Evolutionary conservation across 2,329 filamentous ascomycete genomes (phyloP).

Genomic region (Penicillium sp.): DNA sequence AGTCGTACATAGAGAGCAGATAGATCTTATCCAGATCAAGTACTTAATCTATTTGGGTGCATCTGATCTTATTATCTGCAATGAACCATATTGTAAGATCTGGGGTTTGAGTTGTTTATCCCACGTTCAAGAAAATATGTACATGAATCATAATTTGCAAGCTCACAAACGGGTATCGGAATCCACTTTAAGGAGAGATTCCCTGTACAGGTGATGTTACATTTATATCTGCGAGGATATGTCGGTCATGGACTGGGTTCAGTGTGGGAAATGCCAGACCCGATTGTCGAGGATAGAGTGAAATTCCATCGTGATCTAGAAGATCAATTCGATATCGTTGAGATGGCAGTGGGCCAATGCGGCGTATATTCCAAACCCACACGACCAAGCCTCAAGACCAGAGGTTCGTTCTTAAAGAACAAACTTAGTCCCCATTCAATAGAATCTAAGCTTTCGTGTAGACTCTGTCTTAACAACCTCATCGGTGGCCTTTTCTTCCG

Average conservation of each 20-base stretch:
- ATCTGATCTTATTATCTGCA: not conserved
- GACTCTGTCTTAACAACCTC: conserved; percentile 12
- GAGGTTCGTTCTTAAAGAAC: not conserved
- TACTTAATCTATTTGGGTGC: no score
- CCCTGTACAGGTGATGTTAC: conserved; percentile 6
- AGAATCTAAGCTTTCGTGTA: conserved; percentile 30
- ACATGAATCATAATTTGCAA: conserved; percentile 1
- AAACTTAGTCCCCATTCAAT: conserved; percentile 13
- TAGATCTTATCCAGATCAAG: no score
- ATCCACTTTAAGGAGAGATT: not conserved
- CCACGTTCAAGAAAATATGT: not conserved
- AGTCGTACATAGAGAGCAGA: not conserved
- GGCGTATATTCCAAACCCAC: not conserved
- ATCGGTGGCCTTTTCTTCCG: conserved; percentile 15
- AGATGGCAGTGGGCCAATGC: not conserved
- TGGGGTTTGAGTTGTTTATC: not conserved
- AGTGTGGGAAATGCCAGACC: not conserved
- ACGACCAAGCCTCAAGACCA: not conserved
- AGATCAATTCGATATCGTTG: not conserved
- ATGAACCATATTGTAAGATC: not conserved
- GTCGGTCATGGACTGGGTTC: not conserved
- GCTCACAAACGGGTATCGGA: conserved; percentile 4
- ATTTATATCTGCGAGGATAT: not conserved
- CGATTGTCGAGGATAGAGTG: not conserved
- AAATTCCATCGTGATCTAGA: not conserved